phyloP scores from a whole-genome alignment of 2,329 filamentous ascomycete genomes.

The Aureobasidium zeae region DNA sequence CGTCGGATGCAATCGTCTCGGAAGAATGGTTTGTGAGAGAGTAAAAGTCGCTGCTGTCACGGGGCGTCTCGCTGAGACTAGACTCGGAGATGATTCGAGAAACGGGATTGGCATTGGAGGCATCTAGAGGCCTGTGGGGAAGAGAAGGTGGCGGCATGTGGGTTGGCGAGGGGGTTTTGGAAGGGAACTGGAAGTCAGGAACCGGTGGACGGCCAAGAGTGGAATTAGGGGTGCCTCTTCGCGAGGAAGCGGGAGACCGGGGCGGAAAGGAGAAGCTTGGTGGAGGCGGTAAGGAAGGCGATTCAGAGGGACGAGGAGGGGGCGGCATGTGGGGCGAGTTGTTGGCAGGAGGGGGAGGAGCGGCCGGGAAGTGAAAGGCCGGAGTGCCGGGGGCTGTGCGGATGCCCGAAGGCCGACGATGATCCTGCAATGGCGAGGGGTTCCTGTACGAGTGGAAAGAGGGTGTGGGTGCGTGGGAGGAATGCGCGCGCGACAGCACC shows the following conservation, averaged over 20 bases:
- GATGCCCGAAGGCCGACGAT: constrained; percentile 25
- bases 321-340: constrained; percentile 5
- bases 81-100: constrained; percentile 67
- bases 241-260: not conserved
- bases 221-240: not conserved
- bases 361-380: constrained; percentile 9
- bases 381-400: constrained; percentile 17
- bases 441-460: constrained; percentile 23
- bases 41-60: constrained; percentile 92
- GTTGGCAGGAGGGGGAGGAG: not conserved
- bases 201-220: constrained; percentile 1
- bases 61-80: constrained; percentile 67
- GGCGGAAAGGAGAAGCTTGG: constrained; percentile 5
- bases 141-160: not conserved
- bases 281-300: constrained; percentile 1
- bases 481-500: constrained; percentile 39
- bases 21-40: constrained; percentile 90
- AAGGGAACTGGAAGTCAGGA: constrained; percentile 26
- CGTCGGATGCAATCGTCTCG: constrained; percentile 82
- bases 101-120: constrained; percentile 38
- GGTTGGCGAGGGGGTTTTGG: constrained; percentile 1
- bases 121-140: constrained; percentile 2
- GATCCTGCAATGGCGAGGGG: constrained; percentile 35
- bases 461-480: not conserved
- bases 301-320: constrained; percentile 2